Percentiles rank a stretch among this genome's conserved stretches.
These are phyloP conservation scores for Diaporthe nobilis DNA, from an alignment of 2,329 filamentous ascomycete genomes.

Conservation along the genomic window DNA sequence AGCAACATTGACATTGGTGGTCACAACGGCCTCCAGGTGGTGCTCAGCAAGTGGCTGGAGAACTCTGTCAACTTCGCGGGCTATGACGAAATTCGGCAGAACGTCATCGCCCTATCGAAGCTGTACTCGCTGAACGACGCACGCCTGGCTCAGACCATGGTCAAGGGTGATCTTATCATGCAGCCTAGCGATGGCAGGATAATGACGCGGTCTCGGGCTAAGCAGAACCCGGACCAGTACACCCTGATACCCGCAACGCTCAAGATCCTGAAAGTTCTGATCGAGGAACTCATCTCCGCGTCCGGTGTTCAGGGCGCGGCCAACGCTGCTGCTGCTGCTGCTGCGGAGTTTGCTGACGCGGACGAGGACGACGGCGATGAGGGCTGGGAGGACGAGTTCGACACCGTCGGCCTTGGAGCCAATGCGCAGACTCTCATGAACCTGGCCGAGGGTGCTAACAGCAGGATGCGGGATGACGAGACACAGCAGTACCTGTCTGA, in stretches of 20 bases:
- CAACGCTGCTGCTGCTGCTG: conserved; percentile 72
- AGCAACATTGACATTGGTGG: conserved; percentile 85
- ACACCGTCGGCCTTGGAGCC: conserved; percentile 80
- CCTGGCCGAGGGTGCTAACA: conserved; percentile 72
- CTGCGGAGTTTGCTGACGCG: conserved; percentile 67
- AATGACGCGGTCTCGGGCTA: conserved; percentile 93
- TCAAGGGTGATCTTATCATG: conserved; percentile 93
- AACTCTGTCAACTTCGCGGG: conserved; percentile 98
- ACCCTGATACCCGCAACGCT: conserved; percentile 89
- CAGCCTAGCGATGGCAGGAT: conserved; percentile 81
- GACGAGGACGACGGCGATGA: conserved; percentile 82
- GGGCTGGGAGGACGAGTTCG: conserved; percentile 90
- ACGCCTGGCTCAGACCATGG: conserved; percentile 82
- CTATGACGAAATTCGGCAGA: conserved; percentile 97
- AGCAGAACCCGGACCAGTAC: conserved; percentile 90
- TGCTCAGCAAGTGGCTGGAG: conserved; percentile 95
- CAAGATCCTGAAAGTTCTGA: conserved; percentile 96
- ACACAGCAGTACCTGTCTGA: conserved; percentile 87
- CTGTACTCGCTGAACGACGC: conserved; percentile 89
- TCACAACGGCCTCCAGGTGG: conserved; percentile 87
- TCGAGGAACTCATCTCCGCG: conserved; percentile 90
- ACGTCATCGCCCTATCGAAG: conserved; percentile 94
- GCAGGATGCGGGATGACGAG: conserved; percentile 86
- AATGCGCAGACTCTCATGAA: conserved; percentile 86
- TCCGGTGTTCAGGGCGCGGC: conserved; percentile 75